Evolutionary conservation across 352 stramenopile species (phyloP), one percentile per base, ranked within the genome.

Genomic region (Pythium folliculosum): DNA sequence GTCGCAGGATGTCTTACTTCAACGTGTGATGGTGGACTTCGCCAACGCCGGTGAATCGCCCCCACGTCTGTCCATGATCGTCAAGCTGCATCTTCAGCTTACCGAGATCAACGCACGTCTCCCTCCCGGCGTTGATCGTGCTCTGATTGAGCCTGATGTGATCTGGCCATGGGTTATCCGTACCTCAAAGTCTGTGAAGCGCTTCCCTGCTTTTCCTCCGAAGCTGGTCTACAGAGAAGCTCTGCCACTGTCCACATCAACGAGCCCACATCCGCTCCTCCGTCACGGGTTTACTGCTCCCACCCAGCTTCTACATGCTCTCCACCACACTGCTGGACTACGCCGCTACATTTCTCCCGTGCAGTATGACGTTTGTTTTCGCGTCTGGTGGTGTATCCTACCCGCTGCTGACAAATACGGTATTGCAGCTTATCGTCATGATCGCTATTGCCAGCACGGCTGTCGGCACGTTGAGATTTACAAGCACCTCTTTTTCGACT

Each of bases 401-500:
- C 21, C 38, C 25, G 55, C 38, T 37, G 52, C 32, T 1, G 55
- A 62, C 23, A 51, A 62, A n/a, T 62, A 51, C 37, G 55, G 43
- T 10, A 37, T 40, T 23, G 55, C 55, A 50, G 52, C 38, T 3
- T 62, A 52, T 52, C 32, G 55, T 13, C 0, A 13, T 19, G 55
- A 62, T 27, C 55, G 55, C 38, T 52, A 62, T 16, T 52, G 55
- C 23, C 55, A 51, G 16, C 40, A 50, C 37, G 52, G 52, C 8
- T 59, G 52, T 17, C 38, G 21, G 13, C 38, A 52, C 38, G n/a
- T 38, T 16, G 37, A 52, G 23, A 37, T 22, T 40, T 62, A 51
- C 25, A n/a, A 27, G 5, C 55, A 62, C 38, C 6, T 62, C n/a
- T 62, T 62, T 23, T 62, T 52, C 30, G 55, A 62, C 40, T 62